Evolutionary conservation across 2,329 filamentous ascomycete species (phyloP).

Genomic region (Penicillium paneum): DNA sequence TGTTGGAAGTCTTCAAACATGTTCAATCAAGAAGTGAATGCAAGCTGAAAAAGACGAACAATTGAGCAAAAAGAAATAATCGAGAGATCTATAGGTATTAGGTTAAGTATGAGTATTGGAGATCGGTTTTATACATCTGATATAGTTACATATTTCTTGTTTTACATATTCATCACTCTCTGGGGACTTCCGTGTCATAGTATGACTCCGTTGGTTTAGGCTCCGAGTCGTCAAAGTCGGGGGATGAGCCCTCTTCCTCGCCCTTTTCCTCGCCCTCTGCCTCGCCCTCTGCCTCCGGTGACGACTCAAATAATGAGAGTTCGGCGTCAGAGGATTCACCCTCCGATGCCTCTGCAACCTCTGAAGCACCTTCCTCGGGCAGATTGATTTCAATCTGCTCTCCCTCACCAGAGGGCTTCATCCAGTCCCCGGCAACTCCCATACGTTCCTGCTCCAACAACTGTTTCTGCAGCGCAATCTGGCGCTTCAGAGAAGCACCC

Average conservation of each 20-base stretch:
- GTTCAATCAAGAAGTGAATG: background rate
- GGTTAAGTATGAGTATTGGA: slow-evolving; percentile 1
- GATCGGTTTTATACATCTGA: slow-evolving; percentile 19
- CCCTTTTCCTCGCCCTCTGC: background rate
- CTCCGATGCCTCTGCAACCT: background rate
- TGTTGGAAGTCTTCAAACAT: background rate
- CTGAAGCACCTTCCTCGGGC: slow-evolving; percentile 15
- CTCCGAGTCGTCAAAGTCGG: background rate
- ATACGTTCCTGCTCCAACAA: slow-evolving; percentile 27
- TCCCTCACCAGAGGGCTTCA: slow-evolving; percentile 9
- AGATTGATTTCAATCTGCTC: slow-evolving; percentile 13
- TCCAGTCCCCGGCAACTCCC: slow-evolving; percentile 22
- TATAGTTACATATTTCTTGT: slow-evolving; percentile 21
- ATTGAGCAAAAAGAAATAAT: background rate
- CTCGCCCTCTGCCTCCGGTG: background rate
- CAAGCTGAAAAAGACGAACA: background rate
- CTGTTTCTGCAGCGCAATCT: slow-evolving; percentile 39
- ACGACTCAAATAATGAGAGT: background rate
- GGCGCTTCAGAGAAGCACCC: slow-evolving; percentile 37
- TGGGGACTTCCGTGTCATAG: slow-evolving; percentile 3
- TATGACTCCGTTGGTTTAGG: background rate
- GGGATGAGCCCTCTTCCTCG: background rate
- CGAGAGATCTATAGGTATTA: background rate
- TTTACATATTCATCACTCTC: slow-evolving; percentile 6
- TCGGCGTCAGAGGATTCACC: background rate